phyloP scores from a whole-genome alignment of 2,329 filamentous ascomycete species.

The Colletotrichum noveboracense region DNA sequence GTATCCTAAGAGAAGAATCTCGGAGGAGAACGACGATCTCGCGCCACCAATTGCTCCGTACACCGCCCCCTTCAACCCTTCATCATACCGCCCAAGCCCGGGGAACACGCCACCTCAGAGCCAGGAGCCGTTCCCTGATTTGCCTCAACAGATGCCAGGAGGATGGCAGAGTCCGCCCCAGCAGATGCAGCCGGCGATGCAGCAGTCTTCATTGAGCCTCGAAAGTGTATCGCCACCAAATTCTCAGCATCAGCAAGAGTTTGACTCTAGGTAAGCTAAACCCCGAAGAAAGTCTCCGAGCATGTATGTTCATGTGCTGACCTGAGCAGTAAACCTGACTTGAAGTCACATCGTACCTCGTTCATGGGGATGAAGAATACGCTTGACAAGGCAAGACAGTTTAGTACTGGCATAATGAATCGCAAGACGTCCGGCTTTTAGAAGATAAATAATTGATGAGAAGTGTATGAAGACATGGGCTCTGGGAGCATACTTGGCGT shows the following conservation, averaged over 20 bases:
- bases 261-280: conserved; percentile 4
- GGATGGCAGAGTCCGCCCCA: conserved; percentile 15
- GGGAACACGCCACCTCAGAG: conserved; percentile 5
- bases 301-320: neutral
- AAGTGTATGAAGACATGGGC: neutral
- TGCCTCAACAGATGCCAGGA: conserved; percentile 1
- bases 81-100: conserved; percentile 2
- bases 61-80: conserved; percentile 3
- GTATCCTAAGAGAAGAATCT: neutral
- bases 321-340: neutral
- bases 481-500: neutral
- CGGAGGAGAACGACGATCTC: neutral
- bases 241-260: conserved; percentile 8
- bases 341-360: conserved; percentile 11
- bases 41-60: neutral
- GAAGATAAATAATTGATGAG: neutral
- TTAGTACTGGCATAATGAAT: conserved; percentile 18
- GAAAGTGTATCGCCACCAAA: neutral
- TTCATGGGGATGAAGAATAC: conserved; percentile 22
- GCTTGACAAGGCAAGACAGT: conserved; percentile 17
- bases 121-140: conserved; percentile 12
- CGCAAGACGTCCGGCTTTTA: conserved; percentile 17
- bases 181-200: neutral
- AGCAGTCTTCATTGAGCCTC: neutral
- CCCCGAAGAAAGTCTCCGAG: neutral